phyloP scores from a whole-genome alignment of 441 rosid genomes.

The Corymbia calophylla region DNA sequence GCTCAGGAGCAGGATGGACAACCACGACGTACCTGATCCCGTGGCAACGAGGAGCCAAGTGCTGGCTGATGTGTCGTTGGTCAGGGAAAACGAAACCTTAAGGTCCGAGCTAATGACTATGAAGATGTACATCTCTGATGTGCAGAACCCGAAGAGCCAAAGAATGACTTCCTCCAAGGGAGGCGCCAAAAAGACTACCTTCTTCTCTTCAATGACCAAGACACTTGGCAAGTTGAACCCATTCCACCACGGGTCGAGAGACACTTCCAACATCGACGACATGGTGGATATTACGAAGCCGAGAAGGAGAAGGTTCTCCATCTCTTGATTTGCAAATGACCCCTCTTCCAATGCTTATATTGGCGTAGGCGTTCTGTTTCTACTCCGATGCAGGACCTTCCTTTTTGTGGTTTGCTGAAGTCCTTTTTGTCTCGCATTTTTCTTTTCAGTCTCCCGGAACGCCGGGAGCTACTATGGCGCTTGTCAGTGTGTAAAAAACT shows the following conservation, averaged over 20 bases:
- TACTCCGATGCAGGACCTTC: neutral
- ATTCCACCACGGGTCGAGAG: slow-evolving; percentile 65
- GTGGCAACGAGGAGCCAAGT: slow-evolving; percentile 39
- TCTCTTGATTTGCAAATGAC: slow-evolving; percentile 27
- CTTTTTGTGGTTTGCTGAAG: neutral
- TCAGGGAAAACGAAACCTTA: slow-evolving; percentile 75
- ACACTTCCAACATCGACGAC: slow-evolving; percentile 63
- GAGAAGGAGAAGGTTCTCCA: slow-evolving; percentile 80
- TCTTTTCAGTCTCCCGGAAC: neutral
- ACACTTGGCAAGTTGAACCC: slow-evolving; percentile 74
- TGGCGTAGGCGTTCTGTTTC: neutral
- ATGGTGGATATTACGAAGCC: slow-evolving; percentile 56
- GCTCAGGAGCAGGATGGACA: slow-evolving; percentile 54
- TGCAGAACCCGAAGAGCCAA: slow-evolving; percentile 31
- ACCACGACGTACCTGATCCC: slow-evolving; percentile 23
- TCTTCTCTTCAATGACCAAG: slow-evolving; percentile 85
- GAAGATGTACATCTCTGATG: slow-evolving; percentile 58
- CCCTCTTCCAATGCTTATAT: neutral
- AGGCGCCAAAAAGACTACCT: slow-evolving; percentile 20
- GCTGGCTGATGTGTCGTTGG: slow-evolving; percentile 53
- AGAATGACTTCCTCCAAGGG: slow-evolving; percentile 9
- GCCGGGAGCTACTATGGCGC: neutral
- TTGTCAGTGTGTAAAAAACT: neutral
- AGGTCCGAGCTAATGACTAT: slow-evolving; percentile 68
- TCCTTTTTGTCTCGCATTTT: neutral